Evolutionary conservation across 2,329 filamentous ascomycete genomes (phyloP).

Genomic region (Ramularia endophylla): DNA sequence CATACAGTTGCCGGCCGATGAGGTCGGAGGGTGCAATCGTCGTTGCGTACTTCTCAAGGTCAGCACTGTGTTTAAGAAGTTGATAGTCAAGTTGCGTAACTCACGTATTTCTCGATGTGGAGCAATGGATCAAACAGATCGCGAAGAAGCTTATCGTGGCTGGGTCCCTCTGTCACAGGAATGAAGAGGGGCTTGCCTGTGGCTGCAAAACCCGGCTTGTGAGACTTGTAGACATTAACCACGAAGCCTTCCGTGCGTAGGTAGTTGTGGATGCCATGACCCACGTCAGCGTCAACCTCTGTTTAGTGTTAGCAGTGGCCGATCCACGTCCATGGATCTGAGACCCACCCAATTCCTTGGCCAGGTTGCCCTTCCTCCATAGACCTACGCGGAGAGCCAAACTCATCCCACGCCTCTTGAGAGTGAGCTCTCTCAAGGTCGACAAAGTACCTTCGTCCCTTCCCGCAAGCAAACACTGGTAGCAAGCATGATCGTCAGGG

Average conservation of each 20-base stretch:
- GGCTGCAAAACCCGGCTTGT: slow-evolving; percentile 13
- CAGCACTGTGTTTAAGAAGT: not conserved
- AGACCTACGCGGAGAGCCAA: slow-evolving; percentile 18
- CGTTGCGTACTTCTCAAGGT: slow-evolving; percentile 8
- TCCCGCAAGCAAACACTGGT: slow-evolving; percentile 34
- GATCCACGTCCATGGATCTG: not conserved
- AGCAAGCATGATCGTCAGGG: slow-evolving; percentile 41
- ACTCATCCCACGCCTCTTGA: slow-evolving; percentile 22
- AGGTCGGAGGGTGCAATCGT: not conserved
- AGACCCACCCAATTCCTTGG: slow-evolving; percentile 15
- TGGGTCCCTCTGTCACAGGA: slow-evolving; percentile 13
- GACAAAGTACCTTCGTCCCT: slow-evolving; percentile 13
- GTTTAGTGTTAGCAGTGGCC: slow-evolving; percentile 6
- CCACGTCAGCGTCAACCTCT: slow-evolving; percentile 14
- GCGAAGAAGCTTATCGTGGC: slow-evolving; percentile 20
- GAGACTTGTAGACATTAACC: slow-evolving; percentile 10
- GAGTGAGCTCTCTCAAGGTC: slow-evolving; percentile 17
- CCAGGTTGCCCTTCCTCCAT: slow-evolving; percentile 15
- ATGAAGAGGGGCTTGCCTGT: slow-evolving; percentile 19
- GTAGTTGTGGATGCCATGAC: slow-evolving; percentile 12
- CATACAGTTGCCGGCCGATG: slow-evolving; percentile 9
- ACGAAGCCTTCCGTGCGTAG: slow-evolving; percentile 22
- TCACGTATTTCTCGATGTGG: slow-evolving; percentile 20
- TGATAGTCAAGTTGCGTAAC: not conserved
- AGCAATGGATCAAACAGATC: slow-evolving; percentile 24